phyloP scores from a whole-genome alignment of 164 flowering plant genomes.

The Cinnamomum micranthum region DNA sequence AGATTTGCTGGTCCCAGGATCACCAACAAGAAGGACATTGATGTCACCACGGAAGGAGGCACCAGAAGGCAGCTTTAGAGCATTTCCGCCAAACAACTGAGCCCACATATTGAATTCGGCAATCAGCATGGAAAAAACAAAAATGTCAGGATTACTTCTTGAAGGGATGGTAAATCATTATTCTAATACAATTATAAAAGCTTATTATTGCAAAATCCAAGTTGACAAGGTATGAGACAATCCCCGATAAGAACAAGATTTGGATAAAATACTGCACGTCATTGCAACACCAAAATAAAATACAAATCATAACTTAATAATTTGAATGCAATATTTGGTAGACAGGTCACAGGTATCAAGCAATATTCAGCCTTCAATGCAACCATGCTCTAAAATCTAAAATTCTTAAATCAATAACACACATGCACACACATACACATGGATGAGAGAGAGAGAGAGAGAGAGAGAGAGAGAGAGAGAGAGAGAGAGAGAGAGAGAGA shows the following conservation, averaged over 20 bases:
- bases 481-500: not conserved
- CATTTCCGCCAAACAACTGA: slow-evolving; percentile 94
- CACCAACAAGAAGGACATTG: slow-evolving; percentile 94
- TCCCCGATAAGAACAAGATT: too few species aligned
- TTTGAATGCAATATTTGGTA: not conserved
- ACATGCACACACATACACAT: not conserved
- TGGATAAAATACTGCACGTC: not conserved
- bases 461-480: not conserved
- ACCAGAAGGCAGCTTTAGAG: slow-evolving; percentile 79
- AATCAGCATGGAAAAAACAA: not conserved
- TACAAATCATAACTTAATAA: not conserved
- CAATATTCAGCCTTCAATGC: not conserved
- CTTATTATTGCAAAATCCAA: not conserved
- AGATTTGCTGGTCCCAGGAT: slow-evolving; percentile 99
- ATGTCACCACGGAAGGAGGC: slow-evolving; percentile 97
- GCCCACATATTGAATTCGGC: not conserved
- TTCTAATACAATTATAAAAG: not conserved
- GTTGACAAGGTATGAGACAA: too few species aligned
- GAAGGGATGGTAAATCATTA: not conserved
- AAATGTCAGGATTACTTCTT: not conserved
- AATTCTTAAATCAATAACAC: too few species aligned
- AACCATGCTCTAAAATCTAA: not conserved
- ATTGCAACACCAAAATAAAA: not conserved
- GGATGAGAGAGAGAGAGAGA: not conserved
- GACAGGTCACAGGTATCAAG: not conserved